Conservation (phyloP, 2,329 filamentous ascomycete species). For the Dothiorella sarmentorum region DNA sequence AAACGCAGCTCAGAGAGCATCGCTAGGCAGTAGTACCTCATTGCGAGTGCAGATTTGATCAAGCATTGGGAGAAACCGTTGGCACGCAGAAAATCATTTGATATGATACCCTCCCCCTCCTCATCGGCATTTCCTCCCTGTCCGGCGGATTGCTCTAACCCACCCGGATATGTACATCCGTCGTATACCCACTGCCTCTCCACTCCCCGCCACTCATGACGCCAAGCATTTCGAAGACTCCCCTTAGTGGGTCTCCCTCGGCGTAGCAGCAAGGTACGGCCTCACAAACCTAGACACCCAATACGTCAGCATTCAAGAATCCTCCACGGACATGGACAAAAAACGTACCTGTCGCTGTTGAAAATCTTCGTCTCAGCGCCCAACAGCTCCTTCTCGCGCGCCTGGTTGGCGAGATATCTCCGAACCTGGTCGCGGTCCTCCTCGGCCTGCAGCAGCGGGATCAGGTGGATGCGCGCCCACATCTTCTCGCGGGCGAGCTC, state of each 20-base stretch:
- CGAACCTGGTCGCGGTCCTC: slow-evolving; percentile 94
- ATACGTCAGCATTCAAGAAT: neutral
- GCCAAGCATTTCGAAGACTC: neutral
- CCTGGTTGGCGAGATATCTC: slow-evolving; percentile 79
- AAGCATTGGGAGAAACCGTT: neutral
- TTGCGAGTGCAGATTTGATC: no score
- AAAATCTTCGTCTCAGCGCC: slow-evolving; percentile 83
- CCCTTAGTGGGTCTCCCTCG: slow-evolving; percentile 58
- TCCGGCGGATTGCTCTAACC: neutral
- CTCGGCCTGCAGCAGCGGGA: slow-evolving; percentile 90
- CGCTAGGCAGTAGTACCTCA: no score
- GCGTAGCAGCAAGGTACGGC: slow-evolving; percentile 73
- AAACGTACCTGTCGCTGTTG: slow-evolving; percentile 75
- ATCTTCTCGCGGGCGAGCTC: slow-evolving; percentile 96
- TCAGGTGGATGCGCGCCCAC: slow-evolving; percentile 94
- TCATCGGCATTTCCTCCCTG: neutral
- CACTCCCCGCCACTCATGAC: neutral
- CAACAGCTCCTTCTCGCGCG: slow-evolving; percentile 83
- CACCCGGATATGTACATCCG: slow-evolving; percentile 6
- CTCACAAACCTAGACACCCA: slow-evolving; percentile 53
- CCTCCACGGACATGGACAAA: neutral
- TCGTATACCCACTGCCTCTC: neutral
- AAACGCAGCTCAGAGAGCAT: no score
- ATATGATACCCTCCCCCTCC: neutral
- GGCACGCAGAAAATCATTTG: neutral